Base-by-base conservation (phyloP, 768 basidiomycete species). In the Rhodotorula kratochvilovae region DNA sequence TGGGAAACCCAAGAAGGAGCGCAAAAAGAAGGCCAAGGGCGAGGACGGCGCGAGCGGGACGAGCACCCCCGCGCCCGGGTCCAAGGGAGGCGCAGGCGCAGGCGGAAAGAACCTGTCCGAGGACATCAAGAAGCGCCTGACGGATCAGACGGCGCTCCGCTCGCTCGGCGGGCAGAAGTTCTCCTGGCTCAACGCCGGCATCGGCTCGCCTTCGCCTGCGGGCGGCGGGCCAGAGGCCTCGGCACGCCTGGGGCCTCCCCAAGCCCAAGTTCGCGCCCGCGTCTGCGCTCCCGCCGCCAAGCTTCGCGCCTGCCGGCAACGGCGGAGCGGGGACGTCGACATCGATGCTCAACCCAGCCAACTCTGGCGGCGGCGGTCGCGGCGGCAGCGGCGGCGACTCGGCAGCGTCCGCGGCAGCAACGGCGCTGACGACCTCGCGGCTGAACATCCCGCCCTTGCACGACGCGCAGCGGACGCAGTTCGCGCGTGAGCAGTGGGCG, bases 81-180 rank as follows among this genome's bases (percentile, higher is more conserved):
- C 90, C 5, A 16, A 46, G 5, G 51, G 51, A 5, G 50, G 21
- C 48, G 54, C 8, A 89, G 90, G 16, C 89, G 29, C 91, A 19
- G 90, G 89, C 0, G 90, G 91, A 65, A 83, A 89, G 67, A 92
- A 92, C 78, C 91, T 94, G 90, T 89, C 88, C 11, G 92, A 92
- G 80, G 92, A 93, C 76, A 89, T 91, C 76, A 83, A 88, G 75
- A 94, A 94, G 84, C 92, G 91, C 79, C 87, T 93, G 87, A 89
- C 89, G 45, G 92, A 95, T 79, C 89, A 89, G 33, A 89, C 90
- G 12, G 92, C 92, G 33, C 89, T 87, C 74, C 90, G 91, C 78
- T 90, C 90, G 11, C 90, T 91, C n/a, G 92, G 92, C 0, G 74
- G 78, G 27, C 80, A 80, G 62, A 89, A 88, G 80, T 94, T 92